Percentiles rank a stretch among this genome's conserved stretches.
Evolutionary conservation across 768 basidiomycete genomes (phyloP).

Genomic region (Mycena metata): DNA sequence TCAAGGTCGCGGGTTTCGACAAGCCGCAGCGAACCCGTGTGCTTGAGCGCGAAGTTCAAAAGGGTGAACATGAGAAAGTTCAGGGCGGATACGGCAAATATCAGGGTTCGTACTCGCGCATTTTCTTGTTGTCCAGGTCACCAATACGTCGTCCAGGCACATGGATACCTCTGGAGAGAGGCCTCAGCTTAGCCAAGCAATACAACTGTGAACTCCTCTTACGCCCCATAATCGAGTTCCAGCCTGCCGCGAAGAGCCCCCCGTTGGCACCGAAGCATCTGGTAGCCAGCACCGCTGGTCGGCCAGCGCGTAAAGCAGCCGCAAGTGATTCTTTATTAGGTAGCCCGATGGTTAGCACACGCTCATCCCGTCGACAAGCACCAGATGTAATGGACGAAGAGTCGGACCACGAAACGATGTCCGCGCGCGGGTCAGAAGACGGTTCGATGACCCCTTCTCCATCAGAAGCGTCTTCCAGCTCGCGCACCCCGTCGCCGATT

Average conservation of each 20-base stretch:
- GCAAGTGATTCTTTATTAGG: constrained; percentile 51
- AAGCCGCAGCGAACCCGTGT: constrained; percentile 98
- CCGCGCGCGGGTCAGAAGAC: constrained; percentile 85
- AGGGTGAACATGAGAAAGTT: constrained; percentile 98
- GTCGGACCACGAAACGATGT: constrained; percentile 73
- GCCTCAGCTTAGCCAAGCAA: constrained; percentile 87
- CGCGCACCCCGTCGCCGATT: constrained; percentile 94
- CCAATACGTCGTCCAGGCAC: constrained; percentile 72
- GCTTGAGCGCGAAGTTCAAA: constrained; percentile 97
- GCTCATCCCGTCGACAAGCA: constrained; percentile 70
- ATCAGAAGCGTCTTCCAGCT: constrained; percentile 87
- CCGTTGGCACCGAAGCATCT: constrained; percentile 97
- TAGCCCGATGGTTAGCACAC: constrained; percentile 62
- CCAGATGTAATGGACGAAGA: constrained; percentile 65
- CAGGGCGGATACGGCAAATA: constrained; percentile 99
- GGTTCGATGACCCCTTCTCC: constrained; percentile 93
- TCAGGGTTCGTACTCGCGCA: constrained; percentile 75
- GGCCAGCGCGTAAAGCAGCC: constrained; percentile 62
- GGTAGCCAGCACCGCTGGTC: constrained; percentile 74
- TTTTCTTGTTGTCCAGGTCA: constrained; percentile 7
- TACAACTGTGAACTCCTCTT: constrained; percentile 92
- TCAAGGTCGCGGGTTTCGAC: constrained; percentile 99
- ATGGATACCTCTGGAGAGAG: constrained; percentile 97
- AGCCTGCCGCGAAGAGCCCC: constrained; percentile 89
- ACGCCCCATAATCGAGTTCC: constrained; percentile 95